Percentiles rank a stretch among this genome's conserved stretches.
These are phyloP conservation scores for Punica granatum DNA, from an alignment of 345 rosid species.

Conservation along the genomic window DNA sequence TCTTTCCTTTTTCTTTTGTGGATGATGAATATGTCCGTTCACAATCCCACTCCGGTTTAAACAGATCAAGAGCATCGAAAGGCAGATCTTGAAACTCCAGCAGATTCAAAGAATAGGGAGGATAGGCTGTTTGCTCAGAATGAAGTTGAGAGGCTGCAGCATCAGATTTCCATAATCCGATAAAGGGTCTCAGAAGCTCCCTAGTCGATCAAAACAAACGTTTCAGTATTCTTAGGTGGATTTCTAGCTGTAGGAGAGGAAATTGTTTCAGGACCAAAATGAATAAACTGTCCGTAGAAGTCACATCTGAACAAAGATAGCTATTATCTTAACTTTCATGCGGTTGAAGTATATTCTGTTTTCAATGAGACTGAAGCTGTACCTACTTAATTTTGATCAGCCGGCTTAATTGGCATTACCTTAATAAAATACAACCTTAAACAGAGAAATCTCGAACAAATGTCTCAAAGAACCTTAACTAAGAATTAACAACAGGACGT, in stretches of 20 bases:
- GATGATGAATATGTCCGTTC: background rate
- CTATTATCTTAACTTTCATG: no score
- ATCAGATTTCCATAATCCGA: conserved; percentile 16
- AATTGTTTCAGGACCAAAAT: no score
- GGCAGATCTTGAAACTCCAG: conserved; percentile 14
- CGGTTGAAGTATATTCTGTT: no score
- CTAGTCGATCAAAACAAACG: no score
- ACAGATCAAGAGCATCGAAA: conserved; percentile 35
- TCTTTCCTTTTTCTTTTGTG: background rate
- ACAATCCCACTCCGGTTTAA: background rate
- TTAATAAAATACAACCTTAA: background rate
- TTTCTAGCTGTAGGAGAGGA: no score
- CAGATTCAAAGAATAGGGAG: conserved; percentile 9
- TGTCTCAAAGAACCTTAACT: no score
- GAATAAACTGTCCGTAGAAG: no score
- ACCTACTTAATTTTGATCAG: background rate
- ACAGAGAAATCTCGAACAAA: background rate
- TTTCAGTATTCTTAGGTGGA: no score
- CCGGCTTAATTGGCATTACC: background rate
- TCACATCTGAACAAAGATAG: no score
- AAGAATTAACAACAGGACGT: background rate
- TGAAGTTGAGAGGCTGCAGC: conserved; percentile 21
- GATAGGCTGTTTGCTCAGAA: conserved; percentile 20
- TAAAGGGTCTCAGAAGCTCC: conserved; percentile 5
- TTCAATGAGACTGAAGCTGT: no score